These are phyloP conservation scores for Yamadazyma dendronema DNA, from an alignment of 1,139 yeast species.

Conservation along the genomic window DNA sequence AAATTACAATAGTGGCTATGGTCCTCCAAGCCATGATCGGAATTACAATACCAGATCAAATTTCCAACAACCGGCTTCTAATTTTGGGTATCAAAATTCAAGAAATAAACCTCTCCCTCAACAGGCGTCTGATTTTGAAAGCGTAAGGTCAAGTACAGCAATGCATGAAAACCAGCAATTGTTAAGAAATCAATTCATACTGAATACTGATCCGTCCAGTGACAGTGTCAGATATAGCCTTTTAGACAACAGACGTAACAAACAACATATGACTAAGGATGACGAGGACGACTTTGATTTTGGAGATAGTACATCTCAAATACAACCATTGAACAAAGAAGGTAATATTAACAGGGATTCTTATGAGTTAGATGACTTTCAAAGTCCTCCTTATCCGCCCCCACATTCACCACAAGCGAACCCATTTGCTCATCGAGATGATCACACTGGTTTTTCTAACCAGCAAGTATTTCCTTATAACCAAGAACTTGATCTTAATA, in stretches of 20 bases:
- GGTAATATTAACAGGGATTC: neutral
- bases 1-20: slow-evolving; percentile 2
- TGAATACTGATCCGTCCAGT: slow-evolving; percentile 15
- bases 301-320: slow-evolving; percentile 2
- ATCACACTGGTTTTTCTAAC: slow-evolving; percentile 4
- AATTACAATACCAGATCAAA: neutral
- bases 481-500: slow-evolving; percentile 1
- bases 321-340: slow-evolving; percentile 2
- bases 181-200: slow-evolving; percentile 16
- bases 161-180: slow-evolving; percentile 3
- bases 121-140: slow-evolving; percentile 5
- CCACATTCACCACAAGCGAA: slow-evolving; percentile 1
- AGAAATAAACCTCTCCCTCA: slow-evolving; percentile 3
- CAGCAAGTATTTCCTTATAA: slow-evolving; percentile 12
- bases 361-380: slow-evolving; percentile 12
- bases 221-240: slow-evolving; percentile 10
- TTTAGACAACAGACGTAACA: neutral
- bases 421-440: slow-evolving; percentile 8
- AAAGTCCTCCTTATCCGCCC: slow-evolving; percentile 3
- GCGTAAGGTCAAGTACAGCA: slow-evolving; percentile 7
- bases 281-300: slow-evolving; percentile 16
- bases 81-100: neutral
- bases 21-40: slow-evolving; percentile 1
- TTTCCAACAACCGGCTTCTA: slow-evolving; percentile 1
- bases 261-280: slow-evolving; percentile 2